phyloP scores from a whole-genome alignment of 1,284 basidiomycete species.

The Apiotrichum veenhuisii region DNA sequence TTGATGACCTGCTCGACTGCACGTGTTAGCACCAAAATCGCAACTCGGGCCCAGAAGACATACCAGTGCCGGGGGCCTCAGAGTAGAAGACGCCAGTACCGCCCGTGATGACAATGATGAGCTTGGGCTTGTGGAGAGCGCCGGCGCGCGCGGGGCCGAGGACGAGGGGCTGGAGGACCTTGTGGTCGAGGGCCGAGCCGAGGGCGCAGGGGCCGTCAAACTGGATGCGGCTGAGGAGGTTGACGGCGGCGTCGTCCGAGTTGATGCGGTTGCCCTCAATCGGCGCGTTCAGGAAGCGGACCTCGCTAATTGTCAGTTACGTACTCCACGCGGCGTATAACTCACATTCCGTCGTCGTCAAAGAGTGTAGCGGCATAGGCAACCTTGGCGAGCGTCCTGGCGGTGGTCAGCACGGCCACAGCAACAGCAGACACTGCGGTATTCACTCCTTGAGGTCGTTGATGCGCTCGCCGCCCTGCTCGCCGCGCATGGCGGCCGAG shows the following conservation, averaged over 20 bases:
- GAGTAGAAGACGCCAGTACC: slow-evolving; percentile 9
- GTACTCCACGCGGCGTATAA: slow-evolving; percentile 24
- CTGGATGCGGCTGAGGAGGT: slow-evolving; percentile 36
- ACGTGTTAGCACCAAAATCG: background rate
- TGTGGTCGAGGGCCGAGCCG: slow-evolving; percentile 49
- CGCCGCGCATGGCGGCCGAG: slow-evolving; percentile 12
- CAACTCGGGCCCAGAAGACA: background rate
- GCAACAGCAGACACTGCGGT: background rate
- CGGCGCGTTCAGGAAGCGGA: slow-evolving; percentile 51
- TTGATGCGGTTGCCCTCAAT: slow-evolving; percentile 51
- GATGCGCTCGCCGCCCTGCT: slow-evolving; percentile 18
- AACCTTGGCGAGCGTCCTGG: slow-evolving; percentile 46
- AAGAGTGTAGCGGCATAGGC: slow-evolving; percentile 50
- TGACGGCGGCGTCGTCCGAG: slow-evolving; percentile 40
- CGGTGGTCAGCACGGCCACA: background rate
- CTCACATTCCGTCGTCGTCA: slow-evolving; percentile 48
- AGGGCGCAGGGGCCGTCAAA: slow-evolving; percentile 31
- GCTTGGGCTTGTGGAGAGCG: slow-evolving; percentile 49
- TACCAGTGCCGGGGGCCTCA: slow-evolving; percentile 13
- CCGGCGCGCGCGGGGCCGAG: slow-evolving; percentile 46
- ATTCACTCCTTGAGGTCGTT: slow-evolving; percentile 47
- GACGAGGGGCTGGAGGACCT: slow-evolving; percentile 52
- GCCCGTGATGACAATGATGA: slow-evolving; percentile 50
- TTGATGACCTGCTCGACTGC: slow-evolving; percentile 12
- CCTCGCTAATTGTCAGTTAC: slow-evolving; percentile 28